Percentiles rank a stretch among this genome's conserved stretches.
Evolutionary conservation across 192 early-diverging fungal genomes (phyloP).

Genomic region (Piromyces finnis): DNA sequence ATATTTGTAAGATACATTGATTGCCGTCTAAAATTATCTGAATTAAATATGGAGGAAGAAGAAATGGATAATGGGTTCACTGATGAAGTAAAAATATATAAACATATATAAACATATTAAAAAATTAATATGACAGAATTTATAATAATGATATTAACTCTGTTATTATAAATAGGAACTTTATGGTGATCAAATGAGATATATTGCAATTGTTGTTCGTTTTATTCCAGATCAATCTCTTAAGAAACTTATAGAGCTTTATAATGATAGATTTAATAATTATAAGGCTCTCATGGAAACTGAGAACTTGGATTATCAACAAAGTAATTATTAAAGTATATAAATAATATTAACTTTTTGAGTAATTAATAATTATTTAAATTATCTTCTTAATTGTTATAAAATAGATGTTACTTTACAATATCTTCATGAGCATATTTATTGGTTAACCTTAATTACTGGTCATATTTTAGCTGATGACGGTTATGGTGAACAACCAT

Average conservation of each 20-base stretch:
- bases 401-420: neutral
- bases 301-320: constrained; percentile 9
- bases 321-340: too few relatives aligned
- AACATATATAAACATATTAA: too few relatives aligned
- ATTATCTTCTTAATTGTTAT: too few relatives aligned
- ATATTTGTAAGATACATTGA: neutral
- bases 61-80: neutral
- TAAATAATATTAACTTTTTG: constrained; percentile 4
- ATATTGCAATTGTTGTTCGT: constrained; percentile 42
- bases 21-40: neutral
- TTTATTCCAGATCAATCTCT: constrained; percentile 29
- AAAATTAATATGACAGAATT: too few relatives aligned
- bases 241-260: constrained; percentile 18
- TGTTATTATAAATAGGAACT: constrained; percentile 15
- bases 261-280: constrained; percentile 23
- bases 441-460: constrained; percentile 55
- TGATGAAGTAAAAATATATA: neutral
- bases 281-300: constrained; percentile 24
- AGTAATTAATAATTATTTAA: too few relatives aligned
- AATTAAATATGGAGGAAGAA: neutral
- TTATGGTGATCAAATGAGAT: constrained; percentile 52
- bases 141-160: too few relatives aligned
- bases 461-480: constrained; percentile 49
- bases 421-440: constrained; percentile 37
- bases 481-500: constrained; percentile 45